Base-by-base conservation (phyloP, 345 rosid species). In the Salix suchowensis region DNA sequence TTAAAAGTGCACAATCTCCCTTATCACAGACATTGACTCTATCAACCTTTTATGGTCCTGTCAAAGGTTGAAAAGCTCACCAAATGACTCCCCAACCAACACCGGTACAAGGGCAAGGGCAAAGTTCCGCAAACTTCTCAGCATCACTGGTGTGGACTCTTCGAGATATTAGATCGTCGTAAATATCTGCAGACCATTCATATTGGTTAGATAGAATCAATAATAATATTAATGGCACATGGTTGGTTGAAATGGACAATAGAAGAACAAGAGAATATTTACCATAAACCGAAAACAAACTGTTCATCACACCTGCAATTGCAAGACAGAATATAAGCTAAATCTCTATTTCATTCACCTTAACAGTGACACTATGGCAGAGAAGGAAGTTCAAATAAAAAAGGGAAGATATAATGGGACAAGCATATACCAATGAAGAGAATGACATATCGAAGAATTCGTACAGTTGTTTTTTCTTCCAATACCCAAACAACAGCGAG, bases 261-360 rank as follows among this genome's bases (percentile, higher is more conserved):
- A 37, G 46, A 1, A 46, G 30, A 67, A 26, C 58, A 18, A 42
- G 65, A 26, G 60, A 74, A 70, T 54, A 73, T 83, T 46, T 85
- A 95, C 98, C 98, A 50, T 91, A 93, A 64, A 96, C 94, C 48
- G 99, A 96, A 89, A 96, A 96, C 88, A 93, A 86, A 85, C 98
- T 90, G 83, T 96, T 96, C 97, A 95, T 95, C 30, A 93, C 97
- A 81, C 98, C 98, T 95, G 94, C 79, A 88, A 78, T 70, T 74
- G 55, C 67, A 69, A 79, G 46, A 80, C 15, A 21, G 54, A 24
- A 66, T n/a, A 60, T 76, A 46, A 84, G 76, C n/a, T 32, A 75
- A 24, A 21, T 8, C 32, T 76, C 11, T 73, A 26, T 75, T 73
- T 73, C 7, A 21, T 23, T 42, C 50, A 61, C 28, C 50, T 46